Evolutionary conservation across 192 early-diverging fungal species (phyloP), one percentile per base, ranked within the genome.

Genomic region (Thamnidium elegans): DNA sequence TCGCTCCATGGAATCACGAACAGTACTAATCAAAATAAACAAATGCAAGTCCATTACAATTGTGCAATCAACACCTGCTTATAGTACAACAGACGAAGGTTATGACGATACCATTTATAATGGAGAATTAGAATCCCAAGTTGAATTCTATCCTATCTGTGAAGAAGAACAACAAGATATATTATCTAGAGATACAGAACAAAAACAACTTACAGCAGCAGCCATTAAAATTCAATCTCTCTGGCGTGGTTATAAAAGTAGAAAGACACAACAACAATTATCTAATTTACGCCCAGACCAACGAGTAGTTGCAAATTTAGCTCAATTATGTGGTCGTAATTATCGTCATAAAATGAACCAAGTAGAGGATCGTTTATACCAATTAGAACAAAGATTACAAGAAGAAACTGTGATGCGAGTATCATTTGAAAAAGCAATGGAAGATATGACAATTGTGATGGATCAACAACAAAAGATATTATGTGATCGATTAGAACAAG

Each of bases 341-440:
- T 44, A 66, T 31, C 65, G 43, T 20, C 65, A 31, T 32, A 20
- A 66, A 45, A 56, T 66, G 65, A 53, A 7, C 19, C 17, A 20
- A 1, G 36, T 53, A n/a, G 26, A 32, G 5, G 46, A 63, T 8
- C 53, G 54, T 21, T 19, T 70, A 8, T 62, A 44, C 7, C 43
- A 32, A 7, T 17, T 70, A 14, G 62, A 70, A 58, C 53, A 45
- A 10, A 32, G 55, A 15, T 13, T 70, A 17, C 62, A 36, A 17
- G 62, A 70, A 64, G 68, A 70, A 63, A 61, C 45, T 36, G 68
- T 54, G 3, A 70, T 70, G 68, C 53, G 68, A 47, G 48, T 47
- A 15, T 61, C 52, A 11, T 70, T 70, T 70, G 68, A 70, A 58
- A 70, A 61, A 62, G 68, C 68, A 13, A 63, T 70, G 61, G 68